These are phyloP conservation scores for Chrysoporthe deuterocubensis DNA, from an alignment of 2,329 filamentous ascomycete species.

Conservation along the genomic window DNA sequence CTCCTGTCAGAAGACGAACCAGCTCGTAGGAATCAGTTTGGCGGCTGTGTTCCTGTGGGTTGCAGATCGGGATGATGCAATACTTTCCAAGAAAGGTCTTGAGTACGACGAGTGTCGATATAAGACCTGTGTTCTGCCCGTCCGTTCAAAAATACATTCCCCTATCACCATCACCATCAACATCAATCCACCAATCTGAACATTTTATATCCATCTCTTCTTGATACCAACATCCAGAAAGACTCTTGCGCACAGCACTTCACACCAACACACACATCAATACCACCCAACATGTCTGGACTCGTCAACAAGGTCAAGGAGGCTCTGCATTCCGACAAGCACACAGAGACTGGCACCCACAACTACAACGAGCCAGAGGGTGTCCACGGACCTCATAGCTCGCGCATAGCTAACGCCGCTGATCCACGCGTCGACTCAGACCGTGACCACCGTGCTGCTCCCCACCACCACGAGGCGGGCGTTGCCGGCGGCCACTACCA, in stretches of 20 bases:
- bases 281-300: conserved; percentile 54
- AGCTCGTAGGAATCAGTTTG: background rate
- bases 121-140: background rate
- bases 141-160: background rate
- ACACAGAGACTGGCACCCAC: conserved; percentile 34
- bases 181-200: background rate
- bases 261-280: conserved; percentile 15
- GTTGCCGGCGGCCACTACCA: conserved; percentile 42
- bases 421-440: conserved; percentile 59
- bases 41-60: background rate
- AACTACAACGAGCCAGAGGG: conserved; percentile 39
- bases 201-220: conserved; percentile 24
- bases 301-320: conserved; percentile 66
- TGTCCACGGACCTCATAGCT: conserved; percentile 47
- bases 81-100: background rate
- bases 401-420: conserved; percentile 49
- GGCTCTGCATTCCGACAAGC: conserved; percentile 51
- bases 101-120: background rate
- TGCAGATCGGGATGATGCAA: conserved; percentile 12
- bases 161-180: background rate
- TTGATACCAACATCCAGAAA: background rate
- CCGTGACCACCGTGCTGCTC: conserved; percentile 43
- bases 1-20: background rate
- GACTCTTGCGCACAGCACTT: conserved; percentile 9
- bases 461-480: conserved; percentile 27